Conservation (phyloP, 2,329 filamentous ascomycete species). For the Ophiostoma australiae region DNA sequence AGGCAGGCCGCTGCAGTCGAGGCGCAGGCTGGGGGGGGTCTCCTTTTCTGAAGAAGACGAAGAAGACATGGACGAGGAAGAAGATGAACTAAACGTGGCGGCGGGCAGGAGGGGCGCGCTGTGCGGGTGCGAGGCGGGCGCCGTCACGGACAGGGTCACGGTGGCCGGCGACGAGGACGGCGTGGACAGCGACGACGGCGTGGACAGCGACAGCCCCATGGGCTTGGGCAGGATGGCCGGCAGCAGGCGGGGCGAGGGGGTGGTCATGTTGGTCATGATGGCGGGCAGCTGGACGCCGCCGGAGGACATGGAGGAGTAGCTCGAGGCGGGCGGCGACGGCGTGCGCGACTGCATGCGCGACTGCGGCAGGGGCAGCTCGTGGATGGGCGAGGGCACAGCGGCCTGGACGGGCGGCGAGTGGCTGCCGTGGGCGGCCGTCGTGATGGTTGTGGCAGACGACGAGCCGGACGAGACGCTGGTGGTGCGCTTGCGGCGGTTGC, state of each 20-base stretch:
- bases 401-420: conserved; percentile 48
- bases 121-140: conserved; percentile 15
- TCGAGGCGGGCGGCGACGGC: conserved; percentile 1
- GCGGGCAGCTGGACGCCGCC: conserved; percentile 51
- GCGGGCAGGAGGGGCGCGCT: conserved; percentile 44
- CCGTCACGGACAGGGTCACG: not conserved
- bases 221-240: conserved; percentile 65
- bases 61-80: conserved; percentile 30
- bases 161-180: not conserved
- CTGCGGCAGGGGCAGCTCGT: conserved; percentile 38
- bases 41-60: conserved; percentile 27
- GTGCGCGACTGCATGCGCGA: not conserved
- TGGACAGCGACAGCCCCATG: conserved; percentile 31
- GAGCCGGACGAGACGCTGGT: conserved; percentile 64
- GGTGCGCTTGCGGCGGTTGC: conserved; percentile 72
- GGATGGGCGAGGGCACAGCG: conserved; percentile 48
- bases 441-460: conserved; percentile 34
- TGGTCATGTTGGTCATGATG: conserved; percentile 39
- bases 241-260: conserved; percentile 45
- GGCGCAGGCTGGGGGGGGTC: conserved; percentile 42
- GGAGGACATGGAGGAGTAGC: conserved; percentile 16
- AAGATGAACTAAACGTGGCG: conserved; percentile 33
- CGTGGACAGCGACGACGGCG: not conserved
- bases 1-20: conserved; percentile 53
- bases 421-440: conserved; percentile 30